Evolutionary conservation across 2,329 filamentous ascomycete species (phyloP).

Genomic region (Penicillium sp.): DNA sequence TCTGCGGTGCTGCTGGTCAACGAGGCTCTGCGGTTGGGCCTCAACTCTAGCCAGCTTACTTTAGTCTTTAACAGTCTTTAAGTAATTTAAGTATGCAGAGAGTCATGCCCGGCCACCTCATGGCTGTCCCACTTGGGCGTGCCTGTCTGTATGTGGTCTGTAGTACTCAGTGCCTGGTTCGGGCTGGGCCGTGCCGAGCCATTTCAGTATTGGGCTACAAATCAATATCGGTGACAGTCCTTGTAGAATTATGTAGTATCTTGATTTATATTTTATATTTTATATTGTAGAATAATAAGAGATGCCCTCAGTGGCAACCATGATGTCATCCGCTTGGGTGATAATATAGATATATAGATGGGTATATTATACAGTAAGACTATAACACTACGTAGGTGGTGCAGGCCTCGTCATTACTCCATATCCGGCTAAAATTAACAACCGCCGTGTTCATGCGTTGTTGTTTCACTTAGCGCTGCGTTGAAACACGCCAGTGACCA

Average conservation of each 20-base stretch:
- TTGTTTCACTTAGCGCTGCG: not conserved
- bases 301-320: not conserved
- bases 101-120: no score
- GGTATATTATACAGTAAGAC: no score
- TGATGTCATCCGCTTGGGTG: not conserved
- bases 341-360: not conserved
- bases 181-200: constrained; percentile 13
- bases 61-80: no score
- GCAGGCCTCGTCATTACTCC: not conserved
- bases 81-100: no score
- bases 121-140: not conserved
- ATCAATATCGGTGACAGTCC: no score
- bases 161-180: constrained; percentile 3
- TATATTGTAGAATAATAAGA: no score
- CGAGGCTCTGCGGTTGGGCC: constrained; percentile 12
- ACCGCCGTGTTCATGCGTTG: no score
- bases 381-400: no score
- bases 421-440: not conserved
- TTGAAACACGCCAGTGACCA: not conserved
- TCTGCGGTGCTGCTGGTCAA: not conserved
- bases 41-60: not conserved
- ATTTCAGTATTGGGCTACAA: not conserved
- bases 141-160: not conserved
- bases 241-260: no score
- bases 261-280: no score